A percentile compares a stretch with the other conserved stretches of the same genome.
Evolutionary conservation across 495 filamentous ascomycete genomes (phyloP).

Genomic region (Physcia stellaris): DNA sequence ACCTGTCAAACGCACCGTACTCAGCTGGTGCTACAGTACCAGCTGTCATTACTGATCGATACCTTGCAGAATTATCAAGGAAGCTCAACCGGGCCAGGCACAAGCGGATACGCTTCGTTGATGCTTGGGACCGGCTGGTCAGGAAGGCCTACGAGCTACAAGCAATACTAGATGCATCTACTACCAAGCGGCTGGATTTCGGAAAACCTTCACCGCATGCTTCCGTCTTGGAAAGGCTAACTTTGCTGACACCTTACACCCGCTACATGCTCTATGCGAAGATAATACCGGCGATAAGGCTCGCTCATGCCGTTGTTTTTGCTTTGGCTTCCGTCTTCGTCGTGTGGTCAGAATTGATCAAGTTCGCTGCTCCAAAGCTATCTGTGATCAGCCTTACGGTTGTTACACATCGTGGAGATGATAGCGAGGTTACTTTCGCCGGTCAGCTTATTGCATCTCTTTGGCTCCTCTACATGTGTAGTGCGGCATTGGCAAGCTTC

Average conservation of each 20-base stretch:
- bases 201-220: constrained; percentile 40
- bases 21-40: constrained; percentile 35
- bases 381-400: constrained; percentile 79
- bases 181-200: constrained; percentile 69
- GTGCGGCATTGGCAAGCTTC: constrained; percentile 70
- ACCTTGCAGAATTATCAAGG: constrained; percentile 77
- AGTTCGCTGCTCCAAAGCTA: constrained; percentile 55
- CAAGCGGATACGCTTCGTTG: constrained; percentile 63
- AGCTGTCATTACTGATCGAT: constrained; percentile 81
- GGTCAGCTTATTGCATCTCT: constrained; percentile 70
- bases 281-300: constrained; percentile 48
- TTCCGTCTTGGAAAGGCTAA: constrained; percentile 37
- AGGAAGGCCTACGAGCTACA: constrained; percentile 59
- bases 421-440: constrained; percentile 64
- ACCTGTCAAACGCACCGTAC: constrained; percentile 30
- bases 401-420: constrained; percentile 55
- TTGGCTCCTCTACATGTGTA: constrained; percentile 91
- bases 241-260: constrained; percentile 68
- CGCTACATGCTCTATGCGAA: constrained; percentile 65
- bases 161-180: constrained; percentile 69
- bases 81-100: constrained; percentile 70
- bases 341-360: constrained; percentile 85
- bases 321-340: constrained; percentile 65
- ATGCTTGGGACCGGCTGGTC: constrained; percentile 74
- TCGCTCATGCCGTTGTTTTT: constrained; percentile 49